Base-by-base conservation (phyloP, 2,329 filamentous ascomycete genomes). In the Conoideocrella luteorostrata region DNA sequence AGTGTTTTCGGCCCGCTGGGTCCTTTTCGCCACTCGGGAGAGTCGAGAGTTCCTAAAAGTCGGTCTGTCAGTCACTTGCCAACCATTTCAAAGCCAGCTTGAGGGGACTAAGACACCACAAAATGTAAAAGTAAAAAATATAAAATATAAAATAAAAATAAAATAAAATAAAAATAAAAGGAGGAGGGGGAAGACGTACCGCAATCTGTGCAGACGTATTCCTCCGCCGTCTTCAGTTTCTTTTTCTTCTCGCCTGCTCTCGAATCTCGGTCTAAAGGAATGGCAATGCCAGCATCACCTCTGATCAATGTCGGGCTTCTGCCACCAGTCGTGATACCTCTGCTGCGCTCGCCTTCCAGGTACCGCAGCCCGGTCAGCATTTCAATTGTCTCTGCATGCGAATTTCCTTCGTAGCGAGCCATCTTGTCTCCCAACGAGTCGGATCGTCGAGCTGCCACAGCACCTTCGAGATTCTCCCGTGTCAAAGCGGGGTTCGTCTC, bases 171-270 rank as follows among this genome's bases (percentile, higher is more conserved):
- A 22, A 15, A 5, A 26, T 35, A 10, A 43, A 30, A 20, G 13
- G 13, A 21, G 6, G 4, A 22, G 12, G 39, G 21, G 11, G 29
- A 10, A 17, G 10, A 69, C 75, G 51, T 68, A 71, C 91, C 90
- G 66, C 91, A 97, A 63, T 96, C 91, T 1, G 88, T 91, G 64
- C 91, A 97, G 29, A 95, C 88, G 60, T 96, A 96, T 70, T 96
- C 90, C 58, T 95, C 81, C 2, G 77, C 75, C 20, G 80, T 74
- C 62, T 95, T 95, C 37, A 88, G 70, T 62, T 95, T 95, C 71
- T 86, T 86, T 71, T 94, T 94, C 65, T 95, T 90, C 48, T 88
- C 84, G 1, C 78, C 82, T 11, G 74, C 74, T 39, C 84, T 72
- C 12, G 77, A 74, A 47, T 93, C 88, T 50, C 88, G 80, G 51